These are phyloP conservation scores for Penicillium sp. DNA, from an alignment of 2,329 filamentous ascomycete species.

Conservation along the genomic window DNA sequence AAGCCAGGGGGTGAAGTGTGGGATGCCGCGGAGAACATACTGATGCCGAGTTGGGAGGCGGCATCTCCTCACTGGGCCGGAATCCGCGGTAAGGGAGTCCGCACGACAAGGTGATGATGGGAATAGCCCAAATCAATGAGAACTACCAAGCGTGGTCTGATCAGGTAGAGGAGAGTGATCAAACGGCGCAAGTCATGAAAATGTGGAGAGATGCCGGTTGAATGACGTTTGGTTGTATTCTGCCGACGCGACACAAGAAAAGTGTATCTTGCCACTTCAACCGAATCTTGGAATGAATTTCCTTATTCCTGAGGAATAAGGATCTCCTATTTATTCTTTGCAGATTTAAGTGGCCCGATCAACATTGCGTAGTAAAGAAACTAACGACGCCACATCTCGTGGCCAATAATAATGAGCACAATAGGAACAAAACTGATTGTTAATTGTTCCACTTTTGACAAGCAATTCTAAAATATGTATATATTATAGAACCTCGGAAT, in stretches of 20 bases:
- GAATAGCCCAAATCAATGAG: not conserved
- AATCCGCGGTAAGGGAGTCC: constrained; percentile 4
- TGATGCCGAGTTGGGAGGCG: constrained; percentile 46
- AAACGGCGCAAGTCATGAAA: not conserved
- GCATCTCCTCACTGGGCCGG: constrained; percentile 31
- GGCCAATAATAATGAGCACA: not conserved
- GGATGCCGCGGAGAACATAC: constrained; percentile 31
- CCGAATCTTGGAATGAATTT: not conserved
- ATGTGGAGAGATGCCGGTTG: not conserved
- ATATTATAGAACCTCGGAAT: not conserved
- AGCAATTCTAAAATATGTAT: not conserved
- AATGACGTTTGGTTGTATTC: not conserved
- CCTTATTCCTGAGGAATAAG: not conserved
- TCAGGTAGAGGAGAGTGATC: not conserved
- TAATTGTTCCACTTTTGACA: not conserved
- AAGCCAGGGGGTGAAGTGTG: not conserved
- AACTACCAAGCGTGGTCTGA: not conserved
- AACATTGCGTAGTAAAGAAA: not conserved
- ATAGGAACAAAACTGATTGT: not conserved
- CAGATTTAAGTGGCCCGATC: not conserved
- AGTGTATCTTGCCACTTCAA: not conserved
- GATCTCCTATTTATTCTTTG: not conserved
- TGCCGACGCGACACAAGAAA: not conserved
- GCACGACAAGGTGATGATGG: not conserved
- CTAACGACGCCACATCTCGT: not conserved